These are phyloP conservation scores for Globisporangium spiculum DNA, from an alignment of 352 stramenopile genomes.

Conservation along the genomic window DNA sequence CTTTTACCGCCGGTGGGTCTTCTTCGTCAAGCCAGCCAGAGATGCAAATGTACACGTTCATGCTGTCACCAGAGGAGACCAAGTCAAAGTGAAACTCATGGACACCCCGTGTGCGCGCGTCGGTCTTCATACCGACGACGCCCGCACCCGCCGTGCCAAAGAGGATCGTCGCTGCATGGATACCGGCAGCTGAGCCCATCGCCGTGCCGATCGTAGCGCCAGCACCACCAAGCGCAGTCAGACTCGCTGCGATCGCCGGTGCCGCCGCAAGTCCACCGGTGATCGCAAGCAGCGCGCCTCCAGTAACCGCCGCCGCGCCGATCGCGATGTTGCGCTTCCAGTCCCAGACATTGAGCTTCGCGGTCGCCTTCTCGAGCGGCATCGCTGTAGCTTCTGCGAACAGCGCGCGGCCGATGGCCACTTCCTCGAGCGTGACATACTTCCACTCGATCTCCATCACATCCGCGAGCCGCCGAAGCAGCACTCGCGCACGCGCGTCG, in stretches of 20 bases:
- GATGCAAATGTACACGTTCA: conserved; percentile 89
- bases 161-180: conserved; percentile 71
- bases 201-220: conserved; percentile 62
- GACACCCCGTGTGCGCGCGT: conserved; percentile 66
- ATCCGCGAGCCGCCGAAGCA: conserved; percentile 47
- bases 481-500: conserved; percentile 57
- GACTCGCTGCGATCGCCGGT: conserved; percentile 54
- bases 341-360: conserved; percentile 62
- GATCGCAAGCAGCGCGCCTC: conserved; percentile 67
- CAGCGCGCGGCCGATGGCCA: conserved; percentile 61
- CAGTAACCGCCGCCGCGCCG: conserved; percentile 62
- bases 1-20: conserved; percentile 36
- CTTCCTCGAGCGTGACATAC: conserved; percentile 64
- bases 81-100: conserved; percentile 84
- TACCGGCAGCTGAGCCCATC: conserved; percentile 44
- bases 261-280: conserved; percentile 65
- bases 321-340: conserved; percentile 81
- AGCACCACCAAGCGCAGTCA: conserved; percentile 60
- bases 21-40: conserved; percentile 84
- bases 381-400: conserved; percentile 74
- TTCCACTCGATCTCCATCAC: conserved; percentile 58
- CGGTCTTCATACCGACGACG: conserved; percentile 78
- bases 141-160: conserved; percentile 80
- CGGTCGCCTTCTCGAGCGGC: conserved; percentile 57
- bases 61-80: conserved; percentile 70